Evolutionary conservation across 192 early-diverging fungal species (phyloP).

Genomic region (Rhizophagus clarus): DNA sequence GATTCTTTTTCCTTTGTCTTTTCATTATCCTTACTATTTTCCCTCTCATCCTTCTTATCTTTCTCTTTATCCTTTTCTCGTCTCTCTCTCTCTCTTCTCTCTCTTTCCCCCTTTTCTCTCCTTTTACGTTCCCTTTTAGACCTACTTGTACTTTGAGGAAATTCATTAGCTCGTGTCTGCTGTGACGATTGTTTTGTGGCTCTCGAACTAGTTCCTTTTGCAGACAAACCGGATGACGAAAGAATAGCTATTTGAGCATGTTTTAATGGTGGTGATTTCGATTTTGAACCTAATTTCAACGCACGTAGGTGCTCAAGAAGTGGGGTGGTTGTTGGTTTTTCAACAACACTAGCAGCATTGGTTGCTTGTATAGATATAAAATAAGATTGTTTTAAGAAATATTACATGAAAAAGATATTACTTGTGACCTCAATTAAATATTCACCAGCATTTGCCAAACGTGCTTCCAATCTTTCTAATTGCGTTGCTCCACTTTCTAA

Average conservation of each 20-base stretch:
- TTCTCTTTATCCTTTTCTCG: constrained; percentile 1
- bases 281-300: constrained; percentile 64
- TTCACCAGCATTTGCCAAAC: constrained; percentile 40
- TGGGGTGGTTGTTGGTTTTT: constrained; percentile 74
- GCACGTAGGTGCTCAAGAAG: constrained; percentile 73
- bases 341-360: constrained; percentile 35
- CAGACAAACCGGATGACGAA: background rate
- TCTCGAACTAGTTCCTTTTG: constrained; percentile 32
- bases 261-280: constrained; percentile 47
- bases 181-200: background rate
- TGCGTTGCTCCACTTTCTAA: constrained; percentile 50
- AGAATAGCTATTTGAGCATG: background rate
- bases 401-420: background rate
- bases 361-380: constrained; percentile 3
- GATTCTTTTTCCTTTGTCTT: background rate
- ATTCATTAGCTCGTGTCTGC: background rate
- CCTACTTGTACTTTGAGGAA: background rate
- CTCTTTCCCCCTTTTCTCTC: constrained; percentile 8
- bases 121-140: constrained; percentile 9
- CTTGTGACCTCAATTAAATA: background rate
- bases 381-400: background rate
- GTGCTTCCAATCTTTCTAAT: constrained; percentile 50
- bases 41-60: background rate
- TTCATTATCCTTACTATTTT: background rate
- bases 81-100: background rate